These are phyloP conservation scores for Metschnikowia henanensis DNA, from an alignment of 805 yeast genomes.

Conservation along the genomic window DNA sequence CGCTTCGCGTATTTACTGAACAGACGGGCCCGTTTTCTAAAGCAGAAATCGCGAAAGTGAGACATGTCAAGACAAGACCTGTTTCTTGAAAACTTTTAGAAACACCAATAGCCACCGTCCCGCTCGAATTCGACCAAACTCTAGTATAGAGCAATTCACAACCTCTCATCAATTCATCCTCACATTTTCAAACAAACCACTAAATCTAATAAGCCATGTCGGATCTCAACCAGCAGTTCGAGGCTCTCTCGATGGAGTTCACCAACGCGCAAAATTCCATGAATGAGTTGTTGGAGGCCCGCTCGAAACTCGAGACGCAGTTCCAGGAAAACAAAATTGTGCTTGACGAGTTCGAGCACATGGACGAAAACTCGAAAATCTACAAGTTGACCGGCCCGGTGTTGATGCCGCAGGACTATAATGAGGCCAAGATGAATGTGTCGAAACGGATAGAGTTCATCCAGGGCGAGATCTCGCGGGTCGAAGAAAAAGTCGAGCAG, in stretches of 20 bases:
- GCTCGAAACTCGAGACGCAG: slow-evolving; percentile 92
- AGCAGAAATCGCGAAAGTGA: background rate
- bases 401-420: slow-evolving; percentile 81
- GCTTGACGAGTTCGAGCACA: slow-evolving; percentile 66
- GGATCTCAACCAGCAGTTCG: slow-evolving; percentile 37
- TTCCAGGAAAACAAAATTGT: slow-evolving; percentile 92
- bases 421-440: slow-evolving; percentile 83
- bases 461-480: slow-evolving; percentile 67
- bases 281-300: slow-evolving; percentile 59
- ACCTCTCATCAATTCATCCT: too few relatives aligned
- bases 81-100: too few relatives aligned
- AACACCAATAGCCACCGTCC: too few relatives aligned
- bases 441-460: slow-evolving; percentile 89
- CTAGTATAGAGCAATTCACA: too few relatives aligned
- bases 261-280: slow-evolving; percentile 46
- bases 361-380: slow-evolving; percentile 71
- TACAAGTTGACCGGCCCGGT: slow-evolving; percentile 93
- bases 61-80: background rate
- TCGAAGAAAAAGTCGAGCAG: slow-evolving; percentile 62
- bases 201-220: slow-evolving; percentile 19
- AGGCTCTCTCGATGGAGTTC: slow-evolving; percentile 45
- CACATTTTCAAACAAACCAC: background rate
- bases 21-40: too few relatives aligned
- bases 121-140: too few relatives aligned
- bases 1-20: too few relatives aligned